Conservation (phyloP, 2,329 filamentous ascomycete species). For the Camptophora hylomeconis region DNA sequence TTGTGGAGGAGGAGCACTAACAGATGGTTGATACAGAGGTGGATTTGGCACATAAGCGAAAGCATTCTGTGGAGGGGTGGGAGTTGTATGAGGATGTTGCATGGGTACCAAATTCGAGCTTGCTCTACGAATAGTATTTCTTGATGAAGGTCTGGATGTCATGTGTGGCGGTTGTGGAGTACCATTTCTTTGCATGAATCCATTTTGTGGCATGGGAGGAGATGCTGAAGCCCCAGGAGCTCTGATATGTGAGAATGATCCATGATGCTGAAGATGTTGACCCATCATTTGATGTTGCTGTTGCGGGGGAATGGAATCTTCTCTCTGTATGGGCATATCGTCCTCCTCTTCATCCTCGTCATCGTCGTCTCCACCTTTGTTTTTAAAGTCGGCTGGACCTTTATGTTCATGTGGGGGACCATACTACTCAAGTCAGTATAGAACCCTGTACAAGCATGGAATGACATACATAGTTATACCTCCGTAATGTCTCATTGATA, state of each 20-base stretch:
- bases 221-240: constrained; percentile 76
- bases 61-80: constrained; percentile 51
- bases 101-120: constrained; percentile 61
- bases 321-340: constrained; percentile 49
- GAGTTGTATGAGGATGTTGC: constrained; percentile 45
- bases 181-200: constrained; percentile 59
- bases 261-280: constrained; percentile 54
- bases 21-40: constrained; percentile 62
- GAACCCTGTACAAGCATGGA: constrained; percentile 1
- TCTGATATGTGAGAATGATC: constrained; percentile 65
- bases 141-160: constrained; percentile 63
- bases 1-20: constrained; percentile 21
- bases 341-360: constrained; percentile 71
- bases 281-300: constrained; percentile 45
- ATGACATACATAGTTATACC: constrained; percentile 75
- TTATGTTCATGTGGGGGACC: constrained; percentile 92
- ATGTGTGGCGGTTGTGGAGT: constrained; percentile 65
- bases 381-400: constrained; percentile 81
- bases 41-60: constrained; percentile 80
- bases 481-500: constrained; percentile 77
- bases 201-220: constrained; percentile 70
- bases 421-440: constrained; percentile 45
- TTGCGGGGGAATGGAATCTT: constrained; percentile 43
- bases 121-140: constrained; percentile 64
- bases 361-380: constrained; percentile 55